Base-by-base conservation (phyloP, 768 basidiomycete species). In the Boletus speciosus region DNA sequence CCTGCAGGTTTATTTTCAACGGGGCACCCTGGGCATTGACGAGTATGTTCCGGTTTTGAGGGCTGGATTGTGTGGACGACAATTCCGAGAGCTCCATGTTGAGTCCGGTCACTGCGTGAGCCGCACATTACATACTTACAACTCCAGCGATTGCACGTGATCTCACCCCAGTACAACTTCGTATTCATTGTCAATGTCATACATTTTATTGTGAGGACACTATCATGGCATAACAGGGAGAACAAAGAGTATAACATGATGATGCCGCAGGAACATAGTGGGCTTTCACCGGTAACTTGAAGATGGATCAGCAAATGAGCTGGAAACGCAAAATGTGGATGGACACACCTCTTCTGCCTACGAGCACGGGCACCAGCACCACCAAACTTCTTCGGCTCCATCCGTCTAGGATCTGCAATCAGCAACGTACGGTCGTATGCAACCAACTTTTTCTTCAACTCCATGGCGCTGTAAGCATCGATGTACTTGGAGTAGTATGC, bases 331-430 rank as follows among this genome's bases (percentile, higher is more conserved):
- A 14, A 16, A 52, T 11, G 16, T 36, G 31, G 36, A 39, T 36
- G 31, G 36, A 39, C 54, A 57, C 59, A 93, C 92, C 88, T 91
- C 83, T 96, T 97, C 81, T 97, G 95, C 76, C 94, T 88, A 79
- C 94, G 90, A 55, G 94, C 93, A 83, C 95, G 92, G 62, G 95
- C 95, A 86, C 95, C 95, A 73, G 80, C 82, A 81, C 95, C 95
- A 83, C 95, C 96, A 73, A 98, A 98, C 78, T 96, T 97, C 86
- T 98, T 98, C 66, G 96, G 96, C 74, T 98, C 96, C 88, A 90
- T 91, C 79, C 96, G 88, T 77, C 97, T 86, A 61, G 93, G 93
- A 72, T 96, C 93, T 52, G 93, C 90, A 61, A 95, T 94, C 66
- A 95, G 74, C 57, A 96, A 77, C 47, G 90, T 85, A 62, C 90